Conservation (phyloP, 352 stramenopile species). For the Phytophthora pisi region DNA sequence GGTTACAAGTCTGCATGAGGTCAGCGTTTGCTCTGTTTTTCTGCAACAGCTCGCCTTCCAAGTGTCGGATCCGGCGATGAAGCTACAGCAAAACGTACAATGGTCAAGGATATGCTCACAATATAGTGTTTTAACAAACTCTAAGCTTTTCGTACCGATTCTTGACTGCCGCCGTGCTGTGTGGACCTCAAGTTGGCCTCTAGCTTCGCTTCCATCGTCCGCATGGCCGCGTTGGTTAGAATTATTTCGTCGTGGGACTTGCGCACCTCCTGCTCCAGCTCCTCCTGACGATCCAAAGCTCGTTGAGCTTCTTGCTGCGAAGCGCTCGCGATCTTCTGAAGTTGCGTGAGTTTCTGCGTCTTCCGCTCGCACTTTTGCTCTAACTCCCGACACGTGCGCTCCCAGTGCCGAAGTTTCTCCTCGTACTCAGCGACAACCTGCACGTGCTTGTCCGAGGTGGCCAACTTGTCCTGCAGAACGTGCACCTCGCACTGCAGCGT, state of each 20-base stretch:
- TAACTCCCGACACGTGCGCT: constrained; percentile 38
- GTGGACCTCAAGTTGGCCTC: constrained; percentile 39
- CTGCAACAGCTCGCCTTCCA: constrained; percentile 49
- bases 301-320: constrained; percentile 30
- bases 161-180: constrained; percentile 16
- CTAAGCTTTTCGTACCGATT: constrained; percentile 6
- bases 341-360: constrained; percentile 26
- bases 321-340: constrained; percentile 27
- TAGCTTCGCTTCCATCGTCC: constrained; percentile 51
- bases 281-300: constrained; percentile 28
- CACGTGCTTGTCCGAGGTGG: constrained; percentile 21
- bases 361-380: constrained; percentile 37
- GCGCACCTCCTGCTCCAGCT: constrained; percentile 45
- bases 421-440: constrained; percentile 49
- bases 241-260: constrained; percentile 57
- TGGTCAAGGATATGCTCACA: not conserved
- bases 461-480: constrained; percentile 34
- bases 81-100: constrained; percentile 27
- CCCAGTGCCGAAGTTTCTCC: constrained; percentile 44
- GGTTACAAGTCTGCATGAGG: constrained; percentile 44
- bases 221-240: constrained; percentile 45
- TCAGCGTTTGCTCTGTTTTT: constrained; percentile 40
- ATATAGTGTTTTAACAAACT: not conserved
- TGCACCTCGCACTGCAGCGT: constrained; percentile 39
- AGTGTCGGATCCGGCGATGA: constrained; percentile 38